Conservation (phyloP, 2,329 filamentous ascomycete genomes). For the Alternaria consortialis region DNA sequence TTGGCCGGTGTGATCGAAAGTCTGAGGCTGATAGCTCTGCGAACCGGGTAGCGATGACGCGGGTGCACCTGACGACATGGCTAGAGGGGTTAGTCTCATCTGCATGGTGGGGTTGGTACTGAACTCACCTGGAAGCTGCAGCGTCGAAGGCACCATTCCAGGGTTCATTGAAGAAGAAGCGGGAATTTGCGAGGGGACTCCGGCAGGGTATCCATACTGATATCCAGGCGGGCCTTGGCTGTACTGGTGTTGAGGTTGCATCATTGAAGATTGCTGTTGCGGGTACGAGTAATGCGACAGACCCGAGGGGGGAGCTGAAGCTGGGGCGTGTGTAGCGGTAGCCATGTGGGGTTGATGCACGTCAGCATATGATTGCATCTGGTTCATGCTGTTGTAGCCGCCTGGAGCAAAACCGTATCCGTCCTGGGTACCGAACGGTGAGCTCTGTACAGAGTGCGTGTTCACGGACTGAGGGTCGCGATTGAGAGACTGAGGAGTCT, state of each 20-base stretch:
- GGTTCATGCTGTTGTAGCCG: constrained; percentile 75
- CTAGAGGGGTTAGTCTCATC: constrained; percentile 26
- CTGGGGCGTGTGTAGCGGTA: constrained; percentile 76
- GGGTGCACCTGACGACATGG: constrained; percentile 47
- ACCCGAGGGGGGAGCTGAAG: constrained; percentile 76
- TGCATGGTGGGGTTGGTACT: background rate
- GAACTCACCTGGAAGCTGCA: constrained; percentile 67
- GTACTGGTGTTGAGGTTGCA: constrained; percentile 76
- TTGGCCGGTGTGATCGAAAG: constrained; percentile 90
- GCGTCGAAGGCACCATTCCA: constrained; percentile 72
- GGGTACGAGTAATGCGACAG: constrained; percentile 78
- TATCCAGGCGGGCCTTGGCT: constrained; percentile 66
- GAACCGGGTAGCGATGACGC: constrained; percentile 38
- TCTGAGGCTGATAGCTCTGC: constrained; percentile 55
- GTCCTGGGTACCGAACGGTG: constrained; percentile 52
- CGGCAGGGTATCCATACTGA: constrained; percentile 78
- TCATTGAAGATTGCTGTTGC: constrained; percentile 75
- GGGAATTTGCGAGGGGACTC: constrained; percentile 76
- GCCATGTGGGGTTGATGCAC: constrained; percentile 81
- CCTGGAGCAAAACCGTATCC: constrained; percentile 49
- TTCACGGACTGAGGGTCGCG: constrained; percentile 49
- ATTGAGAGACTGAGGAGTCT: constrained; percentile 59
- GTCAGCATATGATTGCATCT: constrained; percentile 83
- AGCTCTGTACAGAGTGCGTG: constrained; percentile 51
- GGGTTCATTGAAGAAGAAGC: constrained; percentile 75